Conservation (phyloP, 345 rosid species). For the Luvunga scandens region DNA sequence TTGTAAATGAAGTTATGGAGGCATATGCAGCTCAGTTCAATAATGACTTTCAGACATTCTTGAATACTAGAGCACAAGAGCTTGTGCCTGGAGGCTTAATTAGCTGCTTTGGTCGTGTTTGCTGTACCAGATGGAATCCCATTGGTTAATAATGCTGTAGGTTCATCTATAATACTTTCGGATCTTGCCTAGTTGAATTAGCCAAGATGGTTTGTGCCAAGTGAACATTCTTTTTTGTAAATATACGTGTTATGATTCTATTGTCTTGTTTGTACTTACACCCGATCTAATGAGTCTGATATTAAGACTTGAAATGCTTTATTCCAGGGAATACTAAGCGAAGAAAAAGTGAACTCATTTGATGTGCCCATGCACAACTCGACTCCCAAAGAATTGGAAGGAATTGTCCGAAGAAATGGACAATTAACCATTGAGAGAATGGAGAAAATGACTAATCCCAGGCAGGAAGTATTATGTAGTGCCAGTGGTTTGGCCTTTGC, state of each 20-base stretch:
- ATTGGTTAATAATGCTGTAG: background rate
- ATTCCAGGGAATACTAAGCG: constrained; percentile 6
- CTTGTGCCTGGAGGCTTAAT: background rate
- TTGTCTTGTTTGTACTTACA: too few relatives aligned
- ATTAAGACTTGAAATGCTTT: background rate
- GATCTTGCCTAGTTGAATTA: background rate
- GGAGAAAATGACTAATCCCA: background rate
- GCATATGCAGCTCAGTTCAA: background rate
- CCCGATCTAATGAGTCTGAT: too few relatives aligned
- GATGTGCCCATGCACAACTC: constrained; percentile 9
- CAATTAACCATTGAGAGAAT: constrained; percentile 4
- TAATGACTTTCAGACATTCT: background rate
- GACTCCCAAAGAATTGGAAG: constrained; percentile 9
- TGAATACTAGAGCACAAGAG: background rate
- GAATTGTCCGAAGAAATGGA: background rate
- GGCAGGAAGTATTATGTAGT: too few relatives aligned
- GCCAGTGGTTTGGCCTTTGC: too few relatives aligned
- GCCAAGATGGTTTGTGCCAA: background rate
- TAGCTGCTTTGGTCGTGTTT: background rate
- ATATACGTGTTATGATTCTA: too few relatives aligned
- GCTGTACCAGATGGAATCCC: background rate
- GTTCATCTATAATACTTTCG: background rate
- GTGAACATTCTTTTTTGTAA: too few relatives aligned
- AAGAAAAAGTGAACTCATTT: constrained; percentile 21
- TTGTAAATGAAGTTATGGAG: background rate